A percentile compares a stretch with the other conserved stretches of the same genome.
Evolutionary conservation across 2,329 filamentous ascomycete genomes (phyloP).

Genomic region (Phaeosphaeriaceae sp.): DNA sequence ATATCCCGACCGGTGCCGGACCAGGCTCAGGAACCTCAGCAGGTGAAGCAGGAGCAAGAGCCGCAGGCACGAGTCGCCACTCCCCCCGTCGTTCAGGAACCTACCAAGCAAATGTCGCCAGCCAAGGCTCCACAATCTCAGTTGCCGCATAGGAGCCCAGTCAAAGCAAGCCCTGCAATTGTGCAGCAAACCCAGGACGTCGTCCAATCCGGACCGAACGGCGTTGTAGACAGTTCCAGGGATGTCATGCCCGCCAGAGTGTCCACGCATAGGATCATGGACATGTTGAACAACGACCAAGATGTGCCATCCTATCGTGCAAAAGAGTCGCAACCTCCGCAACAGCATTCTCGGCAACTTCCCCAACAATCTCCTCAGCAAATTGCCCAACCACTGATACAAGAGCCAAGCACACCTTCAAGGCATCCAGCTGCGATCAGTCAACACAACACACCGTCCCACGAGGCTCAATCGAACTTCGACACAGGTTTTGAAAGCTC

Average conservation of each 20-base stretch:
- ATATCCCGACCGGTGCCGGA: constrained; percentile 6
- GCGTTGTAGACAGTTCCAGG: constrained; percentile 16
- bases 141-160: constrained; percentile 26
- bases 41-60: constrained; percentile 6
- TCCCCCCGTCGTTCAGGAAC: constrained; percentile 22
- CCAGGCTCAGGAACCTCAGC: constrained; percentile 10
- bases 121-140: constrained; percentile 22
- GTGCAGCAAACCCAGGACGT: constrained; percentile 10
- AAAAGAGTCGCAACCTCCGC: constrained; percentile 24
- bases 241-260: constrained; percentile 33
- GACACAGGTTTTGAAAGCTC: constrained; percentile 28
- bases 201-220: constrained; percentile 18
- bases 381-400: background rate
- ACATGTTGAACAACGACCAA: constrained; percentile 46
- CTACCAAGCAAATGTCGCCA: constrained; percentile 26
- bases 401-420: constrained; percentile 28
- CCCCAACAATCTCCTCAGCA: background rate
- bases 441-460: constrained; percentile 28
- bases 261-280: constrained; percentile 47
- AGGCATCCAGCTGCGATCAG: constrained; percentile 12
- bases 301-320: constrained; percentile 35
- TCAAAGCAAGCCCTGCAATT: constrained; percentile 15
- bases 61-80: constrained; percentile 14
- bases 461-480: constrained; percentile 22
- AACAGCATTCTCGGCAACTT: background rate